These are phyloP conservation scores for Fusarium compactum DNA, from an alignment of 2,329 filamentous ascomycete species.

Conservation along the genomic window DNA sequence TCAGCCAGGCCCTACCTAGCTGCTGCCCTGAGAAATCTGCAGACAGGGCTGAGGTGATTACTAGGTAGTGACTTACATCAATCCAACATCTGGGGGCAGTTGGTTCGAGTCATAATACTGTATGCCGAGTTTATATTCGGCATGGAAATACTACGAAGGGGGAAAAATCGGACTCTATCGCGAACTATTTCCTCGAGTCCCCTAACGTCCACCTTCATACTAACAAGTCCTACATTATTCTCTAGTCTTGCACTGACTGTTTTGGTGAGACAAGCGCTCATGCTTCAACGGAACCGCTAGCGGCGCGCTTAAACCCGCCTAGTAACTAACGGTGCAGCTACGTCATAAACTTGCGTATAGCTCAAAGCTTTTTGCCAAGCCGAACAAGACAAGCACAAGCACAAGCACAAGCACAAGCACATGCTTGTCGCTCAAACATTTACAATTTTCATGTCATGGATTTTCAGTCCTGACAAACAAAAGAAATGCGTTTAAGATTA, in stretches of 20 bases:
- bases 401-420: conserved; percentile 3
- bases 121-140: background rate
- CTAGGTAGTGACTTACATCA: background rate
- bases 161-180: background rate
- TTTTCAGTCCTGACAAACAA: background rate
- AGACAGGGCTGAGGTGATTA: background rate
- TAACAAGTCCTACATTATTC: background rate
- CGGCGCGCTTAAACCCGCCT: conserved; percentile 8
- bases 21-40: conserved; percentile 16
- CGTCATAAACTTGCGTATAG: conserved; percentile 16
- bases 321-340: conserved; percentile 3
- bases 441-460: background rate
- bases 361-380: conserved; percentile 6
- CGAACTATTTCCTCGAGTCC: background rate
- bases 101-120: background rate
- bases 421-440: conserved; percentile 7
- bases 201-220: background rate
- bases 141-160: background rate
- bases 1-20: background rate
- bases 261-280: conserved; percentile 7
- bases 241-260: background rate
- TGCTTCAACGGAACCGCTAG: conserved; percentile 19
- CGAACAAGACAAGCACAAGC: conserved; percentile 1
- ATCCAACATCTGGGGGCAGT: background rate
- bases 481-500: background rate